Conservation (phyloP, 2,329 filamentous ascomycete genomes). For the Pseudogymnoascus sp. region DNA sequence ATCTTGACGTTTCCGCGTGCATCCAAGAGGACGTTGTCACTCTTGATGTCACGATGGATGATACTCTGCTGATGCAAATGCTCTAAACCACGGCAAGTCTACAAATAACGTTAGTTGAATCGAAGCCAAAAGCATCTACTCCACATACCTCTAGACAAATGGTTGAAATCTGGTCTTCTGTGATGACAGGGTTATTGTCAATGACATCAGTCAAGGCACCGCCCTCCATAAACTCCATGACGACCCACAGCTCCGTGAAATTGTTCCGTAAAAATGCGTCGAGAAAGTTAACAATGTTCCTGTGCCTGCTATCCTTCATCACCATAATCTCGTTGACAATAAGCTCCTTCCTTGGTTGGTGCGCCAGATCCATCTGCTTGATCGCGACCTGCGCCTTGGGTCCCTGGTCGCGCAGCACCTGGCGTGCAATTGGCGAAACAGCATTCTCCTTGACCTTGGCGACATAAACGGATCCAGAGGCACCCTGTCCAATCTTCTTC, state of each 20-base stretch:
- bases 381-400: slow-evolving; percentile 87
- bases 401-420: slow-evolving; percentile 72
- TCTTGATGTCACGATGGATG: slow-evolving; percentile 99
- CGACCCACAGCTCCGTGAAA: slow-evolving; percentile 94
- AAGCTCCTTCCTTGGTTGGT: slow-evolving; percentile 93
- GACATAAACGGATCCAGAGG: slow-evolving; percentile 95
- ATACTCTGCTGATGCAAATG: slow-evolving; percentile 95
- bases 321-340: slow-evolving; percentile 99
- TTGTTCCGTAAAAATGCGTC: slow-evolving; percentile 96
- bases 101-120: slow-evolving; percentile 18
- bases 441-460: slow-evolving; percentile 89
- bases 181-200: slow-evolving; percentile 91
- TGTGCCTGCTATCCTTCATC: slow-evolving; percentile 98
- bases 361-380: slow-evolving; percentile 98
- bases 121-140: background rate
- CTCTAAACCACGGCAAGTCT: slow-evolving; percentile 93
- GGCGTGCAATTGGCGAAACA: slow-evolving; percentile 69
- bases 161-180: slow-evolving; percentile 94
- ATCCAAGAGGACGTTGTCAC: slow-evolving; percentile 93
- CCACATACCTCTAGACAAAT: slow-evolving; percentile 84
- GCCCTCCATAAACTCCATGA: slow-evolving; percentile 99
- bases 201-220: slow-evolving; percentile 97
- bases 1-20: slow-evolving; percentile 96
- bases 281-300: slow-evolving; percentile 98
- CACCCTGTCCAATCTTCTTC: slow-evolving; percentile 98